phyloP scores from a whole-genome alignment of 805 yeast genomes.

The Saccharomycopsis capsularis region DNA sequence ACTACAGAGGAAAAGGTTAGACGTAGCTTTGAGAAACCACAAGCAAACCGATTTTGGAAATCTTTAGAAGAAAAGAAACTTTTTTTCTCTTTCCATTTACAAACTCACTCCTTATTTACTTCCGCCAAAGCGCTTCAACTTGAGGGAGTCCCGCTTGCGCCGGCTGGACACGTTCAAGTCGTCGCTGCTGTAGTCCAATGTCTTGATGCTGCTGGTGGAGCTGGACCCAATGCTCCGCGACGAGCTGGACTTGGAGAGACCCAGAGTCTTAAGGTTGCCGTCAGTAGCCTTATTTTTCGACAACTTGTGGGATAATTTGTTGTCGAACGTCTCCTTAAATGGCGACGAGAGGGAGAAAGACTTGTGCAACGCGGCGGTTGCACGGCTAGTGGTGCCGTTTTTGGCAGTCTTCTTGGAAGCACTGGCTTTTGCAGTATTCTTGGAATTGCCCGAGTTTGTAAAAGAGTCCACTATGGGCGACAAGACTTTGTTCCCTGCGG shows the following conservation, averaged over 20 bases:
- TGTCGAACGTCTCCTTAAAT: conserved; percentile 9
- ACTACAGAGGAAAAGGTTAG: too few species aligned
- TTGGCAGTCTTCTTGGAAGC: not conserved
- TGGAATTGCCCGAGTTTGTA: not conserved
- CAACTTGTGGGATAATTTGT: not conserved
- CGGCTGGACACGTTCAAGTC: conserved; percentile 1
- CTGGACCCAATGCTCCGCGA: not conserved
- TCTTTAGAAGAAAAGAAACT: too few species aligned
- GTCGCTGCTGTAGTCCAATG: not conserved
- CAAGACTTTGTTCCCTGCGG: not conserved
- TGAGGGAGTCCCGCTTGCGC: conserved; percentile 13
- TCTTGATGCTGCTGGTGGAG: not conserved
- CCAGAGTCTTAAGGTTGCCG: not conserved
- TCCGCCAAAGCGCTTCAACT: conserved; percentile 11
- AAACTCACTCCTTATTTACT: too few species aligned
- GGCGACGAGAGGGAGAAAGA: conserved; percentile 5
- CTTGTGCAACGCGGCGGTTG: conserved; percentile 1
- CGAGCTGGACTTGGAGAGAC: not conserved
- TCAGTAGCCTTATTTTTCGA: not conserved
- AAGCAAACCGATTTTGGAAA: too few species aligned
- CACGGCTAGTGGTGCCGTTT: not conserved
- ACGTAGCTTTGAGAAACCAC: too few species aligned
- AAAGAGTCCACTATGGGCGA: conserved; percentile 1
- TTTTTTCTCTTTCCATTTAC: too few species aligned
- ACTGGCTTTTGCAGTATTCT: not conserved